phyloP scores from a whole-genome alignment of 1,284 basidiomycete genomes.

The Gomphus sp. region DNA sequence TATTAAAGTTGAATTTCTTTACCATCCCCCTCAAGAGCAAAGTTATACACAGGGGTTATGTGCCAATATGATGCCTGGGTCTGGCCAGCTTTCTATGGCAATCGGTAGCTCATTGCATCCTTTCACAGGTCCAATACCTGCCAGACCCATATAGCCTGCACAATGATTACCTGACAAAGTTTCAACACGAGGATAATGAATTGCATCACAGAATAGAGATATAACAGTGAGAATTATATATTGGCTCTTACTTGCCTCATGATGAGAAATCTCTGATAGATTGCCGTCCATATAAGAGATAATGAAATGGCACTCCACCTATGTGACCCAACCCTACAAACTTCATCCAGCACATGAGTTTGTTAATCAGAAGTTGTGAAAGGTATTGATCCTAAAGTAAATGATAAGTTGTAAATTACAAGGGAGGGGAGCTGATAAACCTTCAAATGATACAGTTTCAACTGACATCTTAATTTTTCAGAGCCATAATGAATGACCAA shows the following conservation, averaged over 20 bases:
- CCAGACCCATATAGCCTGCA: too few relatives aligned
- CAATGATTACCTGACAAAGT: not conserved
- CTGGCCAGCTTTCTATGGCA: too few relatives aligned
- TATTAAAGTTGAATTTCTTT: not conserved
- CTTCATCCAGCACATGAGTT: constrained; percentile 96
- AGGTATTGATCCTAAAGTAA: constrained; percentile 57
- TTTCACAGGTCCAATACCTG: too few relatives aligned
- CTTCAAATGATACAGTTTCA: constrained; percentile 95
- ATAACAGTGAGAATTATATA: not conserved
- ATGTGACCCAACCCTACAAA: constrained; percentile 95
- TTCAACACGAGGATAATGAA: too few relatives aligned
- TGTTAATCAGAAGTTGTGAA: constrained; percentile 88
- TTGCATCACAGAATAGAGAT: not conserved
- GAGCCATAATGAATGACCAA: constrained; percentile 92
- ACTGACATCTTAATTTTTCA: constrained; percentile 75
- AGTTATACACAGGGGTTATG: too few relatives aligned
- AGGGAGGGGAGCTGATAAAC: constrained; percentile 28
- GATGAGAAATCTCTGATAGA: constrained; percentile 86
- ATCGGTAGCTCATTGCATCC: too few relatives aligned
- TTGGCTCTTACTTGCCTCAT: constrained; percentile 70
- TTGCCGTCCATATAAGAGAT: constrained; percentile 81
- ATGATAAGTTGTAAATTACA: constrained; percentile 43
- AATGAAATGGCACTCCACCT: constrained; percentile 97
- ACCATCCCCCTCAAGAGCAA: too few relatives aligned
- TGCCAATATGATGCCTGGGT: too few relatives aligned